Evolutionary conservation across 176 grass and related monocot species (phyloP).

Genomic region (Olyra latifolia): DNA sequence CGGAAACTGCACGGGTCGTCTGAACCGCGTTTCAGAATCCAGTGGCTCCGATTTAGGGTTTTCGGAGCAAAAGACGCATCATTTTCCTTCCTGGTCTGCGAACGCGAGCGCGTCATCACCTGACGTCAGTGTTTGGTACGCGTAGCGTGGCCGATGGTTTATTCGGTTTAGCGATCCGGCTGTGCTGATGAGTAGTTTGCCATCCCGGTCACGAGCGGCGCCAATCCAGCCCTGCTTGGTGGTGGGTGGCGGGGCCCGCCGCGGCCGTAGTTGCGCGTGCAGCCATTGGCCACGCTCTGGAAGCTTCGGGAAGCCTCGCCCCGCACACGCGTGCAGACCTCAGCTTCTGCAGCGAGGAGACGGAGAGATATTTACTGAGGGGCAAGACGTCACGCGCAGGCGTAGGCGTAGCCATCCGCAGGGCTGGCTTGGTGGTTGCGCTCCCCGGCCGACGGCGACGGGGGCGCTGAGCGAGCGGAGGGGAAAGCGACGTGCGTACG

Average conservation of each 20-base stretch:
- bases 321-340: neutral
- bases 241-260: neutral
- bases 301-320: neutral
- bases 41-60: too few relatives aligned
- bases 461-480: neutral
- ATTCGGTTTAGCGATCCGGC: neutral
- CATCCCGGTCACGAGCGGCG: too few relatives aligned
- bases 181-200: too few relatives aligned
- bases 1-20: too few relatives aligned
- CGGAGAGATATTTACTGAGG: neutral
- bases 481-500: neutral
- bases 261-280: neutral
- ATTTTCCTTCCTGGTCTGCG: neutral
- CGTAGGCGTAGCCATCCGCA: neutral
- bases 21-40: too few relatives aligned
- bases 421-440: neutral
- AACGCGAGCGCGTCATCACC: neutral
- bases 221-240: neutral
- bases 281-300: neutral
- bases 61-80: neutral
- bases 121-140: neutral
- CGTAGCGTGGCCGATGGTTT: neutral
- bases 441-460: slow-evolving; percentile 4
- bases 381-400: neutral
- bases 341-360: neutral